Conservation (phyloP, 176 grass and related monocot species). For the Canna indica region DNA sequence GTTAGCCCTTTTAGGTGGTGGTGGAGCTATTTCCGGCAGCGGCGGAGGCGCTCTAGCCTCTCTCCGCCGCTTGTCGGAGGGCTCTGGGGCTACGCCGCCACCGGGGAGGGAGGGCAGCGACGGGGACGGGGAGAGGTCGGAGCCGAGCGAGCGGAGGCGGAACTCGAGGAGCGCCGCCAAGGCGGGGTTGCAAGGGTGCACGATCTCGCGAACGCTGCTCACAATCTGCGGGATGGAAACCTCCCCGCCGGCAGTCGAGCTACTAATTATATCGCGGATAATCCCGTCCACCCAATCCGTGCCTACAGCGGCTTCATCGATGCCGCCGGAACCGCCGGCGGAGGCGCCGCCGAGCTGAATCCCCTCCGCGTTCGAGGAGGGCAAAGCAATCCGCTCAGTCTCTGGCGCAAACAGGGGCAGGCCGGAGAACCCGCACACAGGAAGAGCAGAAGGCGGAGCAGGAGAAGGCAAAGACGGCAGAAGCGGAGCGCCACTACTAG, state of each 20-base stretch:
- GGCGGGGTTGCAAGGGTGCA: constrained; percentile 76
- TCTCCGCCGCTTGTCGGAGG: constrained; percentile 17
- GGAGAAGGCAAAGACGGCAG: constrained; percentile 28
- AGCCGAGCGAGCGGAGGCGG: constrained; percentile 61
- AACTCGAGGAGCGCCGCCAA: constrained; percentile 79
- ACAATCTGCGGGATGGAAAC: constrained; percentile 84
- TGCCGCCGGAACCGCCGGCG: constrained; percentile 1
- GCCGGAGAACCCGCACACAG: constrained; percentile 37
- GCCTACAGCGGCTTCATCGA: constrained; percentile 12
- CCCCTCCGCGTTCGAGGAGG: constrained; percentile 10
- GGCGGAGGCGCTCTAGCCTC: constrained; percentile 20
- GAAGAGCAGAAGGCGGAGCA: constrained; percentile 36
- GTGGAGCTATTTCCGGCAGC: constrained; percentile 1
- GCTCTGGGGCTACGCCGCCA: background rate
- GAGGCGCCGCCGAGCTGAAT: background rate
- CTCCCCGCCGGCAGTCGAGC: constrained; percentile 28
- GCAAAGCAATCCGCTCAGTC: constrained; percentile 19
- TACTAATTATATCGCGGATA: constrained; percentile 75
- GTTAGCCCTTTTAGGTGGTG: constrained; percentile 10
- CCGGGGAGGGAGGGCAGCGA: constrained; percentile 1
- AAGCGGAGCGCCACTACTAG: constrained; percentile 7
- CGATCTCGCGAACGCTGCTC: constrained; percentile 91
- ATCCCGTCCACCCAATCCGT: constrained; percentile 77
- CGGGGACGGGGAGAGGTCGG: constrained; percentile 3
- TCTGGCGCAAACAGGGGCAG: constrained; percentile 35